Evolutionary conservation across 805 yeast species (phyloP).

Genomic region (Lipomyces mesembrius): DNA sequence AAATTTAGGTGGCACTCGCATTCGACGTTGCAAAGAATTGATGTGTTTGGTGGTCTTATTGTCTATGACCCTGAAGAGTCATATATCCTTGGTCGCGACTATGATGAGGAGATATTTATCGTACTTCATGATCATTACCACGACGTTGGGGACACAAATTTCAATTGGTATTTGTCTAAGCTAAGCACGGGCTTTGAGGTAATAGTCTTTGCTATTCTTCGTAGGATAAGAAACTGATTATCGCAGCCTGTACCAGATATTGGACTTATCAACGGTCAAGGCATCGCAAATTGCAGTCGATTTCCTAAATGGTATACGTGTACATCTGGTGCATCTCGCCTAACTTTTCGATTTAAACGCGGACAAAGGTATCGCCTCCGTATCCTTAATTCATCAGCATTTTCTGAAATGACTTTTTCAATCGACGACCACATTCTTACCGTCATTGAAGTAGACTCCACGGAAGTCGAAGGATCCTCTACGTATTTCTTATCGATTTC

Average conservation of each 20-base stretch:
- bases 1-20: conserved; percentile 65
- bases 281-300: conserved; percentile 20
- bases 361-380: conserved; percentile 30
- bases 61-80: conserved; percentile 20
- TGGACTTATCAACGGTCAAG: conserved; percentile 26
- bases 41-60: conserved; percentile 64
- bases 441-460: conserved; percentile 35
- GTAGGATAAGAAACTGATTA: neutral
- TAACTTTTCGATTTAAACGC: conserved; percentile 17
- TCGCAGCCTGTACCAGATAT: conserved; percentile 28
- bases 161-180: conserved; percentile 16
- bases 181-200: conserved; percentile 22
- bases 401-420: conserved; percentile 28
- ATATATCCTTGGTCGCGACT: conserved; percentile 3
- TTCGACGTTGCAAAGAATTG: conserved; percentile 66
- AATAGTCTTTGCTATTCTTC: neutral
- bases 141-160: neutral
- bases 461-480: conserved; percentile 16
- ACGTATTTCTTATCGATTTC: conserved; percentile 18
- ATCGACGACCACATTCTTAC: conserved; percentile 28
- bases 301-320: conserved; percentile 9
- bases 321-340: neutral
- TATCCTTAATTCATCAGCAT: conserved; percentile 26
- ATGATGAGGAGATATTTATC: conserved; percentile 28
- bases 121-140: conserved; percentile 27